Conservation (phyloP, 345 rosid species). For the Erysimum cheiranthoides region DNA sequence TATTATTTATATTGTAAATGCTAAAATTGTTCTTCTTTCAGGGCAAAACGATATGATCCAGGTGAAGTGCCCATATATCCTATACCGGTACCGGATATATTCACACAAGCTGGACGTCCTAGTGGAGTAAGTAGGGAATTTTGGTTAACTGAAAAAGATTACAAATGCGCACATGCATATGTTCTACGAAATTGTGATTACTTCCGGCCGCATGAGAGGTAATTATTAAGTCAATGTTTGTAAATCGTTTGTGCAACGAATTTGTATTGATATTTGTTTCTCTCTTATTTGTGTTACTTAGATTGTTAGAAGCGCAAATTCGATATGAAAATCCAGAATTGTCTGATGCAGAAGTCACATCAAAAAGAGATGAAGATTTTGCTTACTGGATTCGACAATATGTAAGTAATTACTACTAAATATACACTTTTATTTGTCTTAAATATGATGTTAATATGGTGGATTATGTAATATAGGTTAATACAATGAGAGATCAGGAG, state of each 20-base stretch:
- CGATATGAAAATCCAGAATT: background rate
- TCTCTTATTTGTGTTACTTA: background rate
- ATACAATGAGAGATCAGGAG: background rate
- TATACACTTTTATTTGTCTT: too few relatives aligned
- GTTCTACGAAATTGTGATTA: background rate
- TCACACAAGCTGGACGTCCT: too few relatives aligned
- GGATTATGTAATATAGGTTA: too few relatives aligned
- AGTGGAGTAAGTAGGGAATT: too few relatives aligned
- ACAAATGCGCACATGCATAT: background rate
- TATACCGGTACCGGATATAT: background rate
- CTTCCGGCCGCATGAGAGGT: background rate
- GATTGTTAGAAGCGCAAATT: background rate
- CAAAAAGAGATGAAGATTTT: background rate
- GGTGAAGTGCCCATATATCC: background rate
- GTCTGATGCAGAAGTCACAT: background rate
- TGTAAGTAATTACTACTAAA: background rate
- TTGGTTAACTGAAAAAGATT: background rate
- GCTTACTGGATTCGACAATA: background rate
- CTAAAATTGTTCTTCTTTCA: too few relatives aligned
- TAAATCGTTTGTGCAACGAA: too few relatives aligned
- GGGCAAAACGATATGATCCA: background rate
- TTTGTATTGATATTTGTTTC: too few relatives aligned
- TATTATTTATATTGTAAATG: too few relatives aligned
- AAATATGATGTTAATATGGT: too few relatives aligned
- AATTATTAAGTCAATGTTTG: background rate